Evolutionary conservation across 257 asterid species (phyloP), one percentile per base, ranked within the genome.

Genomic region (Ligustrum vulgare): DNA sequence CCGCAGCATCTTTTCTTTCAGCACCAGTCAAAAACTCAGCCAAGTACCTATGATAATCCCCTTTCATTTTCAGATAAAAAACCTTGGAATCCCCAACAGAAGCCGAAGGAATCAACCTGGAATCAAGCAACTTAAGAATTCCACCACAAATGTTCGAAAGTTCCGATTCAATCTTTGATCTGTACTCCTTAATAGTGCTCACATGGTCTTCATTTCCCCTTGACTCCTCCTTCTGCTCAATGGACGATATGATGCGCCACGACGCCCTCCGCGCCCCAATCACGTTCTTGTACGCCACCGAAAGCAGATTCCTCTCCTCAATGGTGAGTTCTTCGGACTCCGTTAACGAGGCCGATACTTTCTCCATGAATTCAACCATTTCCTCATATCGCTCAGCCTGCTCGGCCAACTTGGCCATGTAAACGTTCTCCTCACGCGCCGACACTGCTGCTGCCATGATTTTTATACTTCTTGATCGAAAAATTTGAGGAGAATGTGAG

Each of bases 151-250:
- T 90, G 31, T 72, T 37, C 9, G 91, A 85, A 6, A 90, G 86
- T 86, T 92, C 97, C 2, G 58, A 23, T 83, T 92, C 96, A 68
- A 92, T 92, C 86, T 89, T 92, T 16, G 89, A 85, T 77, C 96
- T 88, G 79, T 92, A 90, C 64, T 70, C 84, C 71, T 74, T 87
- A 18, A 90, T 90, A 7, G 88, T 74, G 35, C 67, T 56, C 6
- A 90, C 97, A 43, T 90, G 96, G 28, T 83, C 92, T 70, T 89
- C 97, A 71, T 90, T 92, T n/a, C 97, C 97, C 54, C 87, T 84
- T 4, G 96, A 88, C 83, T 89, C 94, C 79, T 91, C 96, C 81
- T 91, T 91, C 77, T 90, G 93, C 79, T 90, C 93, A 12, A 88
- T 90, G 35, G 96, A 90, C 16, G 96, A 90, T 8, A 90, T 90